Percentiles rank a stretch among this genome's conserved stretches.
Conservation (phyloP, 164 flowering plant species). For the Aristolochia contorta region DNA sequence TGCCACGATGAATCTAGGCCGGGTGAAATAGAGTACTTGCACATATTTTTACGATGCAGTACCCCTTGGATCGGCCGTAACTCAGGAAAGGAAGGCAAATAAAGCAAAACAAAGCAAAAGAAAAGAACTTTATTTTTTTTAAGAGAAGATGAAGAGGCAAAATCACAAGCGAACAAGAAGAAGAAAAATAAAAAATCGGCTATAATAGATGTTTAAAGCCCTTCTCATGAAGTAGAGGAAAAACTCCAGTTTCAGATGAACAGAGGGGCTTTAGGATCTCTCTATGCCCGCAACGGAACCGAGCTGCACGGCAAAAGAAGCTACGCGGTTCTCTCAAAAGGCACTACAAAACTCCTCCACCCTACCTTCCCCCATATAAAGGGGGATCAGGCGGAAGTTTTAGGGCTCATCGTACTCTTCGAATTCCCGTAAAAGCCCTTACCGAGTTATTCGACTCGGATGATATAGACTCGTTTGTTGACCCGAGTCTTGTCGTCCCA, state of each 20-base stretch:
- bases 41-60: slow-evolving; percentile 1
- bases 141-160: not conserved
- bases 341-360: not conserved
- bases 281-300: slow-evolving; percentile 17
- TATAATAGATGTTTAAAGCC: slow-evolving; percentile 1
- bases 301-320: not conserved
- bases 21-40: slow-evolving; percentile 12
- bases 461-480: too few species aligned
- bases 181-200: not conserved
- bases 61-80: slow-evolving; percentile 17
- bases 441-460: too few species aligned
- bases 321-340: slow-evolving; percentile 11
- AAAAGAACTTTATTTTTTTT: too few species aligned
- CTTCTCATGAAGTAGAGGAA: not conserved
- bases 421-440: not conserved
- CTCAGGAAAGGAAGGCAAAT: not conserved
- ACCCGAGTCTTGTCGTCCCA: too few species aligned
- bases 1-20: slow-evolving; percentile 15
- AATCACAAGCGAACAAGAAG: not conserved
- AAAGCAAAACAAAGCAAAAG: not conserved
- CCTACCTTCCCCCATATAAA: slow-evolving; percentile 1
- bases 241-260: not conserved
- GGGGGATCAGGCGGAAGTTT: not conserved
- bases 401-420: not conserved
- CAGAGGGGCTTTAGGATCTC: not conserved